These are phyloP conservation scores for Fusarium azukiicola DNA, from an alignment of 2,329 filamentous ascomycete species.

Conservation along the genomic window DNA sequence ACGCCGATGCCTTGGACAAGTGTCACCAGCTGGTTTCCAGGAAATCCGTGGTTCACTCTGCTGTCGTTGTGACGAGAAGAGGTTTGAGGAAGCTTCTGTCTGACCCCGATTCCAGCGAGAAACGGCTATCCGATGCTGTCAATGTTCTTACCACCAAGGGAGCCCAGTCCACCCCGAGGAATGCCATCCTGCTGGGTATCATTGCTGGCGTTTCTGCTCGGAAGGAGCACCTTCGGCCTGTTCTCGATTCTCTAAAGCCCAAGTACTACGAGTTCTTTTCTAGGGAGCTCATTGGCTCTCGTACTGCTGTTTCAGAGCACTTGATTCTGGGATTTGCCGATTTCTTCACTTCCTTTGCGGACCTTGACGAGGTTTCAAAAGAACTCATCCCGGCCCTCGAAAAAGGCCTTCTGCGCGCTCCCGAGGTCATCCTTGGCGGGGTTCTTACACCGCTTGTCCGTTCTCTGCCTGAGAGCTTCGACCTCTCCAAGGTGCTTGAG, in stretches of 20 bases:
- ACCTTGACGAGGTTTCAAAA: slow-evolving; percentile 86
- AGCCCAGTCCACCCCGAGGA: slow-evolving; percentile 80
- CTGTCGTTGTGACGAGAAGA: slow-evolving; percentile 88
- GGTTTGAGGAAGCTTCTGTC: slow-evolving; percentile 88
- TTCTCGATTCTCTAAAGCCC: slow-evolving; percentile 83
- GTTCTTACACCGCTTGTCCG: slow-evolving; percentile 87
- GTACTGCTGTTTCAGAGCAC: slow-evolving; percentile 84
- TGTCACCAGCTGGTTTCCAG: slow-evolving; percentile 85
- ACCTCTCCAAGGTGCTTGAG: slow-evolving; percentile 88
- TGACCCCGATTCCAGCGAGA: slow-evolving; percentile 74
- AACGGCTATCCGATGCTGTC: slow-evolving; percentile 82
- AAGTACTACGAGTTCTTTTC: slow-evolving; percentile 91
- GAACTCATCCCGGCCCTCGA: slow-evolving; percentile 91
- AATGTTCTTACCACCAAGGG: slow-evolving; percentile 85
- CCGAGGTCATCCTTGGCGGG: slow-evolving; percentile 92
- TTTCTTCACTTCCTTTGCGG: slow-evolving; percentile 90
- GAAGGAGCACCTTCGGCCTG: slow-evolving; percentile 79
- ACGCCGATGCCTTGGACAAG: slow-evolving; percentile 88
- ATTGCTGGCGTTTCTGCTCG: slow-evolving; percentile 93
- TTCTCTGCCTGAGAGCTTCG: slow-evolving; percentile 84
- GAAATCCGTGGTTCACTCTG: slow-evolving; percentile 84
- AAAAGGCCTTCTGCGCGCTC: slow-evolving; percentile 92
- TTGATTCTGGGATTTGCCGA: slow-evolving; percentile 87
- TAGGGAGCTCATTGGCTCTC: slow-evolving; percentile 91
- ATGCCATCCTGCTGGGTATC: slow-evolving; percentile 90